These are phyloP conservation scores for Rosellinia necatrix DNA, from an alignment of 2,329 filamentous ascomycete species.

Conservation along the genomic window DNA sequence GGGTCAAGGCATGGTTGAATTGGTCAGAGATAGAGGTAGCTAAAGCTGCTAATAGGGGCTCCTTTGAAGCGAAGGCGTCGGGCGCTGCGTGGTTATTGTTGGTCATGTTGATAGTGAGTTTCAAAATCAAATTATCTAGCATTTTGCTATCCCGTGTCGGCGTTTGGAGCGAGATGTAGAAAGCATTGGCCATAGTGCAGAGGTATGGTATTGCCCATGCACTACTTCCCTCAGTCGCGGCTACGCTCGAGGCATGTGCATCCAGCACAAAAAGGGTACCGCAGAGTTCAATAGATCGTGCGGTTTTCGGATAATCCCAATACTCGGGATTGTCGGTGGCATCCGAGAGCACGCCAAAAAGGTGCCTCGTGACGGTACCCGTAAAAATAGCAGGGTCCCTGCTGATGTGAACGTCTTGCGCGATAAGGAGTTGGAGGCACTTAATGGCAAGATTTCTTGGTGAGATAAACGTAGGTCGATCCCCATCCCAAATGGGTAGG, in stretches of 20 bases:
- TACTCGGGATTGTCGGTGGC: constrained; percentile 41
- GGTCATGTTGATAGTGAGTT: constrained; percentile 81
- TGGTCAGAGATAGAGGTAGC: constrained; percentile 56
- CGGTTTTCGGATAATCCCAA: constrained; percentile 44
- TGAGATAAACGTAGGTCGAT: constrained; percentile 56
- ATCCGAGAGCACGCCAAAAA: constrained; percentile 52
- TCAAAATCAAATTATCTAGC: constrained; percentile 58
- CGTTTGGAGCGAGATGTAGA: constrained; percentile 47
- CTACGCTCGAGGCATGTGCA: constrained; percentile 54
- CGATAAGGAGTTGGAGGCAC: constrained; percentile 62
- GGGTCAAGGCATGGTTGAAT: constrained; percentile 53
- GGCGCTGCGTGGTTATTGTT: constrained; percentile 78
- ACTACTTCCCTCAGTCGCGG: constrained; percentile 47
- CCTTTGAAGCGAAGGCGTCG: constrained; percentile 67
- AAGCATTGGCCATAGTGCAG: constrained; percentile 54
- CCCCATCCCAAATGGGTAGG: constrained; percentile 64
- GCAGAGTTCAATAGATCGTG: constrained; percentile 44
- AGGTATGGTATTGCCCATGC: constrained; percentile 57
- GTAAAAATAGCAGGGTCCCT: constrained; percentile 56
- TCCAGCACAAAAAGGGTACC: constrained; percentile 58
- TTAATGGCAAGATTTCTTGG: constrained; percentile 68
- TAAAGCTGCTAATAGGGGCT: constrained; percentile 56
- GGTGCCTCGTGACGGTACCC: constrained; percentile 50
- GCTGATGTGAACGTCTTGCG: constrained; percentile 54
- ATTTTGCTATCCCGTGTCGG: constrained; percentile 45